Base-by-base conservation (phyloP, 1,284 basidiomycete genomes). In the Sanghuangporus weigelae region DNA sequence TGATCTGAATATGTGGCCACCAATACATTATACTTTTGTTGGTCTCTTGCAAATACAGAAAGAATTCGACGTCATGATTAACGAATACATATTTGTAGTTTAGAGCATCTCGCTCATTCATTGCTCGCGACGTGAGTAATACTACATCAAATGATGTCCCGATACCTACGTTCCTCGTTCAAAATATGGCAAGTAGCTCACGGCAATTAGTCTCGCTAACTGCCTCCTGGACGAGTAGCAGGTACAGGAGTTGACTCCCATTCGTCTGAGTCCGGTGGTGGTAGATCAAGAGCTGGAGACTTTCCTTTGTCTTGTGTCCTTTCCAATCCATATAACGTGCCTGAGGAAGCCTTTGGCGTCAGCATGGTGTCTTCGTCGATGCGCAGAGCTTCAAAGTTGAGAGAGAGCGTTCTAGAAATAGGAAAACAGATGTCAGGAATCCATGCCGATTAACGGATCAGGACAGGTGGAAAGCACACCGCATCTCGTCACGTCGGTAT, bases 401-500 rank as follows among this genome's bases (percentile, higher is more conserved):
- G 64, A 5, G 64, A 46, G 11, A 65, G 8, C 65, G 63, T 40
- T 74, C 73, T 50, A 23, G 7, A 50, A 54, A 7, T 42, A 59
- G 7, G 14, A 36, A n/a, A 12, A 57, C 12, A 16, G 58, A 46
- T n/a, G 46, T 60, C 11, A 54, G 31, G 26, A 31, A 19, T 46
- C 16, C 21, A 12, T n/a, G 12, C n/a, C 40, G 21, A 46, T 46
- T 19, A 19, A 16, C 14, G 3, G 19, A 6, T 21, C 31, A 54
- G 16, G 11, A 3, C 7, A 36, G 11, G 54, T 8, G 48, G 35
- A 44, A 36, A 55, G 16, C 57, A 12, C 38, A 61, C 62, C 63
- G 51, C 58, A 59, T 77, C 72, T 90, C 91, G 44, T 85, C 81
- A 64, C 86, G 83, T 36, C 93, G 81, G n/a, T 81, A 77, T 58